Evolutionary conservation across 164 flowering plant genomes (phyloP).

Genomic region (Dillenia suffruticosa): DNA sequence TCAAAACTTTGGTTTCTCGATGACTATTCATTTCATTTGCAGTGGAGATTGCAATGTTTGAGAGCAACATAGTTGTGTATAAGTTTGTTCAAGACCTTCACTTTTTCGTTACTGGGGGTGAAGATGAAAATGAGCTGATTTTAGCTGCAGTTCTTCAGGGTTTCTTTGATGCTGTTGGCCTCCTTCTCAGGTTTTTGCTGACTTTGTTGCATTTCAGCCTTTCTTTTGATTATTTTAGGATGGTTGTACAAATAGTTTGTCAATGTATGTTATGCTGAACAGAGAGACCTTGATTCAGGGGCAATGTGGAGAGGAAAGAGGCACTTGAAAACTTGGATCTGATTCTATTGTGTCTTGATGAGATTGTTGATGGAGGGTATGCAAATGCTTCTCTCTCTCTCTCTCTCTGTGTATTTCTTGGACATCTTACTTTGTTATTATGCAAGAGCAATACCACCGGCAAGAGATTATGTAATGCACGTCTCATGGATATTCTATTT

Average conservation of each 20-base stretch:
- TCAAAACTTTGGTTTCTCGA: neutral
- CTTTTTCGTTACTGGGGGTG: slow-evolving; percentile 52
- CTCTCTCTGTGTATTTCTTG: neutral
- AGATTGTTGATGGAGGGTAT: slow-evolving; percentile 78
- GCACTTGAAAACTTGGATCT: slow-evolving; percentile 71
- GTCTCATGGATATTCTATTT: no score
- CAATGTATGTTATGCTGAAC: slow-evolving; percentile 3
- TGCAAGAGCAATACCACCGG: no score
- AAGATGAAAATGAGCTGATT: slow-evolving; percentile 51
- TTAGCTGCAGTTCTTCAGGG: slow-evolving; percentile 57
- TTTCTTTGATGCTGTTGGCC: slow-evolving; percentile 50
- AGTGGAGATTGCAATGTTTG: slow-evolving; percentile 51
- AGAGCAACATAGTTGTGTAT: slow-evolving; percentile 37
- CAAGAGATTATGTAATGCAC: no score
- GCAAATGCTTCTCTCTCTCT: slow-evolving; percentile 2
- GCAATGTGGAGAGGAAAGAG: slow-evolving; percentile 54
- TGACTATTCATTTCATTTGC: slow-evolving; percentile 14
- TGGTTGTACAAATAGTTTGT: neutral
- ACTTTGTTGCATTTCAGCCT: neutral
- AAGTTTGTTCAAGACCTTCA: slow-evolving; percentile 46
- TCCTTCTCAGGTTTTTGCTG: slow-evolving; percentile 34
- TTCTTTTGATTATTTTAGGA: neutral
- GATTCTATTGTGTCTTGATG: slow-evolving; percentile 63
- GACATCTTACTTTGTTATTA: no score
- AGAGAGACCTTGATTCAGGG: slow-evolving; percentile 24